Evolutionary conservation across 805 yeast species (phyloP), one percentile per base, ranked within the genome.

Genomic region (Ogataea thermomethanolica): DNA sequence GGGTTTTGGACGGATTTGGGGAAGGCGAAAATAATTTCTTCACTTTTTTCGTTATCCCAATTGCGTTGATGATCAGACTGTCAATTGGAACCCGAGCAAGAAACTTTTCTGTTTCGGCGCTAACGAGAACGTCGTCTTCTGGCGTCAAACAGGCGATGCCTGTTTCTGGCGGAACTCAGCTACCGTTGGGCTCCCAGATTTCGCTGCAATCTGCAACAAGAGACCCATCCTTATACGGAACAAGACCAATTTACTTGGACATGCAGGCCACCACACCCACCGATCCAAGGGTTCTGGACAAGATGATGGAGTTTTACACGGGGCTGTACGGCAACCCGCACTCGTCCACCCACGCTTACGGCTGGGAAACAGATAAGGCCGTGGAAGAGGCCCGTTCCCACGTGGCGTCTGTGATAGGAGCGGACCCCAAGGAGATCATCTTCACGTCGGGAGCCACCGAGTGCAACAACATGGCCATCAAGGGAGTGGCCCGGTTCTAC

Each of bases 371-470:
- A 3, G 96, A 91, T 44, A 77, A 76, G 48, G 96, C 83, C 44
- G 93, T 93, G 12, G 99, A 93, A 59, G 67, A 69, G 36, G 96
- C 99, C 5, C 77, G 99, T 55, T 72, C 69, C 38, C 74, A 91
- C 54, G 71, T 93, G 38, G 98, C 99, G 2, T 71, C 72, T 23
- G 76, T 93, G 39, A 88, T 93, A 54, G 78, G 79, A 23, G 99
- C 99, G 25, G 96, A 93, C 61, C 86, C 98, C 40, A 91, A 91
- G 68, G 99, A 93, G 67, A 93, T 93, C 54, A 84, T 93, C 34
- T 90, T 93, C 70, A 93, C 98, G 0, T 83, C 95, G 2, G 99
- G 99, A 43, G 99, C 99, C 43, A 93, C 99, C 4, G 99, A 93
- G 64, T 80, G 93, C 33, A 93, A 93, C 69, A 93, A 95, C 62